Evolutionary conservation across 768 basidiomycete genomes (phyloP).

Genomic region (Mycena alexandri): DNA sequence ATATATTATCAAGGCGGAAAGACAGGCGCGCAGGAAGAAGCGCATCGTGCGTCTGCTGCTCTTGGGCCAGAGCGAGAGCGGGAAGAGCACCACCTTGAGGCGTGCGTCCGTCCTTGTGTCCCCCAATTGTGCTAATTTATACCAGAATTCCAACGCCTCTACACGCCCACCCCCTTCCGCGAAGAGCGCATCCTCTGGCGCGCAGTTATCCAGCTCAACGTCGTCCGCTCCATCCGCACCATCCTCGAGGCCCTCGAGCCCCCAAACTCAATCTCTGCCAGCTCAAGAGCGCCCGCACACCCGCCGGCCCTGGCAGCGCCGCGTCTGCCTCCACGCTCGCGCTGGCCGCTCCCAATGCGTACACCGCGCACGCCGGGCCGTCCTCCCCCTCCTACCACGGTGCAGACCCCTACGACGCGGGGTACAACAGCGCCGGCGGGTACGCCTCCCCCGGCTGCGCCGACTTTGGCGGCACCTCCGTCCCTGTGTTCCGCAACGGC

Average conservation of each 20-base stretch:
- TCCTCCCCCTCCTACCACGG: too few species aligned
- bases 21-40: slow-evolving; percentile 73
- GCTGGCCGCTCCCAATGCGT: slow-evolving; percentile 30
- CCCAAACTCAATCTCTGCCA: slow-evolving; percentile 45
- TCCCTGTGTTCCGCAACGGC: too few species aligned
- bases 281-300: neutral
- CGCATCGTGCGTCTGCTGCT: slow-evolving; percentile 79
- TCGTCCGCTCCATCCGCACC: slow-evolving; percentile 80
- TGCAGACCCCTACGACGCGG: neutral
- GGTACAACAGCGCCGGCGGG: neutral
- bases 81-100: slow-evolving; percentile 78
- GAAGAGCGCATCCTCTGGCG: slow-evolving; percentile 87
- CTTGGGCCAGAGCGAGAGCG: slow-evolving; percentile 87
- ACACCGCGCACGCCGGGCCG: too few species aligned
- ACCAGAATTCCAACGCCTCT: slow-evolving; percentile 86
- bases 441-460: slow-evolving; percentile 8
- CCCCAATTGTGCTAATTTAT: slow-evolving; percentile 5
- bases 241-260: slow-evolving; percentile 70
- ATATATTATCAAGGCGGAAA: slow-evolving; percentile 76
- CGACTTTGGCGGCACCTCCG: too few species aligned
- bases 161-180: slow-evolving; percentile 80
- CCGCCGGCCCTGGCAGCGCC: slow-evolving; percentile 44
- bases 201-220: slow-evolving; percentile 84
- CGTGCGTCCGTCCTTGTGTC: slow-evolving; percentile 63
- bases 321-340: slow-evolving; percentile 42